Conservation (phyloP, 441 rosid species). For the Jatropha multifida region DNA sequence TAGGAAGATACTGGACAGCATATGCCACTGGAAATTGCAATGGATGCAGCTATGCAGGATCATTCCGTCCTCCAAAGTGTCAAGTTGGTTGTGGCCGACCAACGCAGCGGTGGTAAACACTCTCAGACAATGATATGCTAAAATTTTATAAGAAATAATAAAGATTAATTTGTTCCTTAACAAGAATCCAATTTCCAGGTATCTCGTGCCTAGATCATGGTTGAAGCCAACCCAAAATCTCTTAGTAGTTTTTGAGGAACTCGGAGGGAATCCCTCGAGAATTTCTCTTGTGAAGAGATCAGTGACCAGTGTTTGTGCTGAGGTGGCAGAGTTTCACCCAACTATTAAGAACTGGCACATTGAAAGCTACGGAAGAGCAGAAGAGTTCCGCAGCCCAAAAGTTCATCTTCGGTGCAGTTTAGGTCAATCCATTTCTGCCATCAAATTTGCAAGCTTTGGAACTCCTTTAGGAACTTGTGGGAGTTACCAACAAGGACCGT, state of each 20-base stretch:
- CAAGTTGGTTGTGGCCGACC: conserved; percentile 89
- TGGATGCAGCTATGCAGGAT: conserved; percentile 73
- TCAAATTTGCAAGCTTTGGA: conserved; percentile 96
- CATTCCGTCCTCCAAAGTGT: conserved; percentile 80
- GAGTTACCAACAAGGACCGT: conserved; percentile 84
- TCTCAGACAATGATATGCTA: background rate
- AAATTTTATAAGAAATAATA: no score
- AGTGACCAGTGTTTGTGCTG: conserved; percentile 76
- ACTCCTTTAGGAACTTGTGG: conserved; percentile 97
- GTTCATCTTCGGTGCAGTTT: conserved; percentile 78
- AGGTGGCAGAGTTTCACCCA: conserved; percentile 83
- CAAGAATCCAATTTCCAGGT: conserved; percentile 45
- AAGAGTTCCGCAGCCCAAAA: conserved; percentile 77
- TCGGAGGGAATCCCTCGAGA: conserved; percentile 84
- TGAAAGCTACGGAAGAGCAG: conserved; percentile 87
- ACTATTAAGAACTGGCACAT: conserved; percentile 95
- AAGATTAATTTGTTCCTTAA: conserved; percentile 13
- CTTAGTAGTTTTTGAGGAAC: conserved; percentile 87
- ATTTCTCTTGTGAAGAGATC: conserved; percentile 86
- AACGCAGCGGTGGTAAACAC: conserved; percentile 72
- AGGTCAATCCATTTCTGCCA: conserved; percentile 76
- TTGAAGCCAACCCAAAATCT: conserved; percentile 80
- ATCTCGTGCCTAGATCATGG: conserved; percentile 94
- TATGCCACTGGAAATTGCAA: conserved; percentile 74
- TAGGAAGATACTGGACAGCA: conserved; percentile 97